Evolutionary conservation across 1,284 basidiomycete species (phyloP), one percentile per base, ranked within the genome.

Genomic region (Blastosporella zonata): DNA sequence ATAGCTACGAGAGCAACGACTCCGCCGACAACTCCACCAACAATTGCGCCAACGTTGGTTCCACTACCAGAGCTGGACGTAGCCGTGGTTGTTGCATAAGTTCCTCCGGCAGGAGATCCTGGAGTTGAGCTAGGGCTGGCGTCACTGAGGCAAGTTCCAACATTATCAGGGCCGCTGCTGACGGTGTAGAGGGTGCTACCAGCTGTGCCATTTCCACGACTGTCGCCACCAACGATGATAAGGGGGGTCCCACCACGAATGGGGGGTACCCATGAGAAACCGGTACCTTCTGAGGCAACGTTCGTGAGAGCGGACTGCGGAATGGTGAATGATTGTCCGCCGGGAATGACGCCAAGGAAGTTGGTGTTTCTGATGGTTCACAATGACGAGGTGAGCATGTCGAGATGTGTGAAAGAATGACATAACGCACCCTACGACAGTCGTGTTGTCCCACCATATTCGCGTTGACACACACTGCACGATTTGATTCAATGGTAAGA

Each of bases 261-360:
- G 20, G 76, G 68, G 1, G 84, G 79, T 7, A 68, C 77, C 87
- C 87, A 91, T n/a, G 60, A 65, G 57, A 90, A 89, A 2, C 85
- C 84, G 15, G 67, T 74, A 3, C 85, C 86, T 53, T 79, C 64
- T 0, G 58, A 52, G 0, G 61, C 22, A 0, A 74, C 63, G 6
- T 68, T 65, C 1, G 79, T 75, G 21, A 81, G 62, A 1, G 58
- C 28, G 6, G 69, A 70, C 47, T 73, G 48, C 1, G 82, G 80
- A 46, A 90, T 77, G 6, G 71, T 60, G 61, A 90, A 90, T 0
- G 87, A 85, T 43, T 87, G 68, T 13, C 88, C 88, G 1, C 87
- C 88, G 1, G 88, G 89, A 27, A 91, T 90, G 35, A 90, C 70
- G 7, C 86, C 87, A 34, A 81, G 70, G 62, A 90, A 85, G 25